Conservation (phyloP, 768 basidiomycete species). For the Lentinula guzmanii region DNA sequence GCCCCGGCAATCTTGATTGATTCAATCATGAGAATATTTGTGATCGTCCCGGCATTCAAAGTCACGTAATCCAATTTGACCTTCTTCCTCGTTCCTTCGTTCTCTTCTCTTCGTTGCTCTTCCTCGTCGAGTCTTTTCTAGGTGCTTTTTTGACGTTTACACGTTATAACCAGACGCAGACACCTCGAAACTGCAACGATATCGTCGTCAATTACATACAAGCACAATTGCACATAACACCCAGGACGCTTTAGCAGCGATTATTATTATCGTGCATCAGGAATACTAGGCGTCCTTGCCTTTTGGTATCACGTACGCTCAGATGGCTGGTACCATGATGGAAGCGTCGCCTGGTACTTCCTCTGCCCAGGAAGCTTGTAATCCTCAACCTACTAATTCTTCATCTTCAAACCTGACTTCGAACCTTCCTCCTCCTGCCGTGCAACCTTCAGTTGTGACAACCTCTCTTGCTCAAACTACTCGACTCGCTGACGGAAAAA, state of each 20-base stretch:
- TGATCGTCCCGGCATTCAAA: not conserved
- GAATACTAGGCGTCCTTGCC: not conserved
- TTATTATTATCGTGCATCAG: not conserved
- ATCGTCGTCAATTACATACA: not conserved
- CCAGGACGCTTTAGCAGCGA: not conserved
- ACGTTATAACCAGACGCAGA: not conserved
- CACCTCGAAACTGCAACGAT: not conserved
- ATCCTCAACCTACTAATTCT: not conserved
- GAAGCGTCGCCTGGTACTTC: not conserved
- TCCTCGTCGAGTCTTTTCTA: not conserved
- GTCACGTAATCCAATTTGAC: not conserved
- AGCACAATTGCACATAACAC: not conserved
- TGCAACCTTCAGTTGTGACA: constrained; percentile 32
- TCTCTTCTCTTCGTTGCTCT: not conserved
- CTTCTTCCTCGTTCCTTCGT: not conserved
- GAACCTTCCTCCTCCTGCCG: not conserved
- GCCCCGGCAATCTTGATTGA: not conserved
- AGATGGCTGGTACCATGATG: not conserved
- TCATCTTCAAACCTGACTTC: not conserved
- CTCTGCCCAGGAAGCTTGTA: not conserved
- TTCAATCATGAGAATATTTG: too few relatives aligned
- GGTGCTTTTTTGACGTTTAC: not conserved
- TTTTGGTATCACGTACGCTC: not conserved
- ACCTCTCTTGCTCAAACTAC: constrained; percentile 35
- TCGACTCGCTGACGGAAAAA: constrained; percentile 30